These are phyloP conservation scores for Cokeromyces recurvatus DNA, from an alignment of 371 early-diverging fungal genomes.

Conservation along the genomic window DNA sequence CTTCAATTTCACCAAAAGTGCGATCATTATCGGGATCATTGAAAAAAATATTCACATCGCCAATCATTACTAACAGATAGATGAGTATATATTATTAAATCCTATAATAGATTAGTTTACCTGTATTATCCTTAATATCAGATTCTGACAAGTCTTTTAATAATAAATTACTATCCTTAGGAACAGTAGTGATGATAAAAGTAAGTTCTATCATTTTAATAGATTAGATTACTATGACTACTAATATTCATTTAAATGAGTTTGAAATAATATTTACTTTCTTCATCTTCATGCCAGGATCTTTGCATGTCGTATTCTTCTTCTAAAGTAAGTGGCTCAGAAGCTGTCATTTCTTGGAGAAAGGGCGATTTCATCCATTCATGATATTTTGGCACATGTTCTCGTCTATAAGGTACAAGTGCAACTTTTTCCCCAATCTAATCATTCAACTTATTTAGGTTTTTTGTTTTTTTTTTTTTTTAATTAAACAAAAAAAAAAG, in stretches of 20 bases:
- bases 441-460: too few relatives aligned
- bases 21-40: slow-evolving; percentile 71
- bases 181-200: slow-evolving; percentile 57
- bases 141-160: slow-evolving; percentile 25
- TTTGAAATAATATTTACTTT: slow-evolving; percentile 49
- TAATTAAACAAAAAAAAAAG: too few relatives aligned
- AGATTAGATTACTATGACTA: not conserved
- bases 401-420: slow-evolving; percentile 81
- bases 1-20: slow-evolving; percentile 83
- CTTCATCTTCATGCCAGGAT: slow-evolving; percentile 80
- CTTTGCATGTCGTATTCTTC: slow-evolving; percentile 94
- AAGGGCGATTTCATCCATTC: slow-evolving; percentile 92
- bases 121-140: slow-evolving; percentile 33
- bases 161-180: slow-evolving; percentile 10
- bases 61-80: slow-evolving; percentile 77
- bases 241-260: not conserved
- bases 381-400: slow-evolving; percentile 87
- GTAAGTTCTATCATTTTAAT: slow-evolving; percentile 52
- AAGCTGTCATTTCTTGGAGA: slow-evolving; percentile 90
- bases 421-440: slow-evolving; percentile 64
- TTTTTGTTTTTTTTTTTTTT: too few relatives aligned
- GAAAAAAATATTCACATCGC: slow-evolving; percentile 91
- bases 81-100: not conserved
- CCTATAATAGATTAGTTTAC: slow-evolving; percentile 15
- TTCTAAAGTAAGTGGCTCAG: slow-evolving; percentile 85